These are phyloP conservation scores for Taxawa tesnikishii DNA, from an alignment of 2,329 filamentous ascomycete genomes.

Conservation along the genomic window DNA sequence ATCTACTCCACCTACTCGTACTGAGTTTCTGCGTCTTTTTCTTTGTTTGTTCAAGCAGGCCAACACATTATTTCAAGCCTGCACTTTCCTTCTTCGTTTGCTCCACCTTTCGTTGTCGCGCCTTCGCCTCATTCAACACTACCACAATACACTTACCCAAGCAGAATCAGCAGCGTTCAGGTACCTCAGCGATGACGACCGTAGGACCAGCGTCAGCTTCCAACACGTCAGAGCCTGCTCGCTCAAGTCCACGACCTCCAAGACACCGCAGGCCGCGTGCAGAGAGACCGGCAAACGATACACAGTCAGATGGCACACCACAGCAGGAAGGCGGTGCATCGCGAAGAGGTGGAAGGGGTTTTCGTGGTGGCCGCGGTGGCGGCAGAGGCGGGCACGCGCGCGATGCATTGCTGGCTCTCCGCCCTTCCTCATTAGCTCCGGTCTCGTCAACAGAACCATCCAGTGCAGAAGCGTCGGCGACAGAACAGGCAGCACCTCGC, in stretches of 20 bases:
- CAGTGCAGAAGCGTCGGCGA: slow-evolving; percentile 5
- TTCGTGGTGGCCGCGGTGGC: slow-evolving; percentile 15
- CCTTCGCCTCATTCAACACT: too few relatives aligned
- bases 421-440: slow-evolving; percentile 20
- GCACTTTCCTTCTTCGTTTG: slow-evolving; percentile 6
- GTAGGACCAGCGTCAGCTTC: neutral
- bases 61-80: slow-evolving; percentile 9
- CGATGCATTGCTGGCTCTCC: slow-evolving; percentile 15
- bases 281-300: neutral
- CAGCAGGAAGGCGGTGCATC: slow-evolving; percentile 4
- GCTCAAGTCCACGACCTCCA: too few relatives aligned
- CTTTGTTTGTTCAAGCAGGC: slow-evolving; percentile 10
- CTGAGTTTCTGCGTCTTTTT: too few relatives aligned
- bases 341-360: slow-evolving; percentile 15
- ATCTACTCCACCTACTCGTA: too few relatives aligned
- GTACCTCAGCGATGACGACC: neutral
- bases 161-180: neutral
- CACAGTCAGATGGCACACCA: neutral
- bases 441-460: slow-evolving; percentile 7
- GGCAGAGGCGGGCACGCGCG: slow-evolving; percentile 13
- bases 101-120: neutral
- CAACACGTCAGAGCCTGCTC: too few relatives aligned
- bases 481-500: slow-evolving; percentile 2
- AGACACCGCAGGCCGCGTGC: neutral
- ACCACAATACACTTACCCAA: neutral